Evolutionary conservation across 1,284 basidiomycete genomes (phyloP).

Genomic region (Tilletia walkeri): DNA sequence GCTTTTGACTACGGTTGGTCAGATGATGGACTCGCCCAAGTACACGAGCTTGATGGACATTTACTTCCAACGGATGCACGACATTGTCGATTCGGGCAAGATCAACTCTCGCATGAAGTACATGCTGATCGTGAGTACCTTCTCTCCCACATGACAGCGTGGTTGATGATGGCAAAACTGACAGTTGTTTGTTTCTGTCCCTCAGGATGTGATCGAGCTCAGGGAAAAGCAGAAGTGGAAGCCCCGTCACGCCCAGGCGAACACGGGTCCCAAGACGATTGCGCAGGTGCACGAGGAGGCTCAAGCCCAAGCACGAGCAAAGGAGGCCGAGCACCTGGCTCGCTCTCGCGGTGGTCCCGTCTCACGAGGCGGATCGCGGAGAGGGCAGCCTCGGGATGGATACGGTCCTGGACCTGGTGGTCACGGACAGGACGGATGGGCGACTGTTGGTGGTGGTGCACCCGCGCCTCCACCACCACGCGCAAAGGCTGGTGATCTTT

Average conservation of each 20-base stretch:
- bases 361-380: constrained; percentile 78
- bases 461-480: constrained; percentile 62
- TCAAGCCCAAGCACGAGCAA: constrained; percentile 42
- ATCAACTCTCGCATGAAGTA: constrained; percentile 86
- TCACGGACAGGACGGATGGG: constrained; percentile 95
- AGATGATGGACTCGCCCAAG: constrained; percentile 70
- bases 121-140: constrained; percentile 77
- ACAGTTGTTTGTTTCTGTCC: constrained; percentile 29
- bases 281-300: constrained; percentile 79
- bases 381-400: constrained; percentile 72
- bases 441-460: constrained; percentile 63
- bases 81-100: constrained; percentile 69
- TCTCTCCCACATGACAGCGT: background rate
- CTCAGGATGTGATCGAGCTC: constrained; percentile 81
- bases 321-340: constrained; percentile 27
- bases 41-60: constrained; percentile 82
- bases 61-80: constrained; percentile 86
- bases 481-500: constrained; percentile 79
- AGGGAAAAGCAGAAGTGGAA: constrained; percentile 75
- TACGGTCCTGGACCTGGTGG: constrained; percentile 51
- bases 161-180: background rate
- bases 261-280: constrained; percentile 80
- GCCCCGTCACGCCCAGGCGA: constrained; percentile 63
- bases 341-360: constrained; percentile 71
- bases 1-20: constrained; percentile 83